Percentiles rank a stretch among this genome's conserved stretches.
Evolutionary conservation across 2,329 filamentous ascomycete species (phyloP).

Genomic region (Fusarium fracticaudum): DNA sequence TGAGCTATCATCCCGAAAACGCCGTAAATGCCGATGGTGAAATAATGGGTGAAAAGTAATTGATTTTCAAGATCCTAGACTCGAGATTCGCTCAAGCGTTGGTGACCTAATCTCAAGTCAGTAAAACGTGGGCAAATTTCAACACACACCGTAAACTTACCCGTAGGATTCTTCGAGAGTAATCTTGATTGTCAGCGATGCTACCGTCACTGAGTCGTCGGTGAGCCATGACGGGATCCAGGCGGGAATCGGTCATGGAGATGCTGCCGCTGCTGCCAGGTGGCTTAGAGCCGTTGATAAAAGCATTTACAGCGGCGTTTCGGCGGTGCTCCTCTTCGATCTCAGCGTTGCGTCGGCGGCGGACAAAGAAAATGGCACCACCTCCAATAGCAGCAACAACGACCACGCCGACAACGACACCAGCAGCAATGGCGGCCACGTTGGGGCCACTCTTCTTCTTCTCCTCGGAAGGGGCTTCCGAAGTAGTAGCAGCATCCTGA

Average conservation of each 20-base stretch:
- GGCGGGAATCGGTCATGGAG: slow-evolving; percentile 82
- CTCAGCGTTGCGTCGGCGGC: slow-evolving; percentile 77
- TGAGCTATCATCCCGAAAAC: slow-evolving; percentile 54
- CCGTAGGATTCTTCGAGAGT: slow-evolving; percentile 94
- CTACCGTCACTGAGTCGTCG: slow-evolving; percentile 91
- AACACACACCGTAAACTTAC: slow-evolving; percentile 56
- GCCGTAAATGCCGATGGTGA: slow-evolving; percentile 53
- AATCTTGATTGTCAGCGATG: slow-evolving; percentile 97
- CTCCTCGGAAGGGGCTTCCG: background rate
- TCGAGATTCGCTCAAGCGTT: slow-evolving; percentile 60
- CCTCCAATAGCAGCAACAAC: slow-evolving; percentile 72
- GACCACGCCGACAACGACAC: slow-evolving; percentile 85
- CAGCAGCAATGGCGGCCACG: slow-evolving; percentile 85
- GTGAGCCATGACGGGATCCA: slow-evolving; percentile 87
- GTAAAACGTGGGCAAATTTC: background rate
- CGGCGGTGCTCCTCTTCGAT: slow-evolving; percentile 87
- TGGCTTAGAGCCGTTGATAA: slow-evolving; percentile 72
- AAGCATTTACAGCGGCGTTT: slow-evolving; percentile 81
- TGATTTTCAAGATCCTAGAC: slow-evolving; percentile 18
- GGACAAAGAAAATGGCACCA: slow-evolving; percentile 77
- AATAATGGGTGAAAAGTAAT: slow-evolving; percentile 17
- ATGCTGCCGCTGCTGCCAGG: slow-evolving; percentile 70
- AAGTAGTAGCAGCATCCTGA: slow-evolving; percentile 19
- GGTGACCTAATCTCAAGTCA: slow-evolving; percentile 57
- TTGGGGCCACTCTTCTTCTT: slow-evolving; percentile 61